phyloP scores from a whole-genome alignment of 768 basidiomycete species.

The Pholiota conissans region DNA sequence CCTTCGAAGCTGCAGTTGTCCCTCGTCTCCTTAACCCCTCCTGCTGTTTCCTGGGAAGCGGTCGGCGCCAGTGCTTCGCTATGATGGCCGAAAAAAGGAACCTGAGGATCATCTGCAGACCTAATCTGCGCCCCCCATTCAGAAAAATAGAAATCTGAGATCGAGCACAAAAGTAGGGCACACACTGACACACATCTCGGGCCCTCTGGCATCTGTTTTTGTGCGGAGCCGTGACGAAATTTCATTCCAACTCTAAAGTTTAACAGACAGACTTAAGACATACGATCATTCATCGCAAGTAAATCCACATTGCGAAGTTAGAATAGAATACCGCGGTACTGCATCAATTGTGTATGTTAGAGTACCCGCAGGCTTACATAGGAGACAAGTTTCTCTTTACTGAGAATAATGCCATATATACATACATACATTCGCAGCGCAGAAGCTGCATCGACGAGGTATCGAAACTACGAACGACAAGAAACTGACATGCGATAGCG shows the following conservation, averaged over 20 bases:
- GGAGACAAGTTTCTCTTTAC: too few species aligned
- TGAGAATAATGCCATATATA: too few species aligned
- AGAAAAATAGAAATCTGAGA: background rate
- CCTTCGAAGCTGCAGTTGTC: background rate
- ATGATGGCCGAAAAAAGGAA: background rate
- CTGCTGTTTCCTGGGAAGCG: background rate
- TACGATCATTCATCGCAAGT: too few species aligned
- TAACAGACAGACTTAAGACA: background rate
- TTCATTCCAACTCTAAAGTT: conserved; percentile 4
- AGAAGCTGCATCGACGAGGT: background rate
- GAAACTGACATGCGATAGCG: background rate
- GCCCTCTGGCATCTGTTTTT: background rate
- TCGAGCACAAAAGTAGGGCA: background rate
- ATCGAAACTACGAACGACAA: background rate
- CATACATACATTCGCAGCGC: background rate
- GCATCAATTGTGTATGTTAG: too few species aligned
- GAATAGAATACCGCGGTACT: too few species aligned
- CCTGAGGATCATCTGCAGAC: background rate
- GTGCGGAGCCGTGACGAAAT: background rate
- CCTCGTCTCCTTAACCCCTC: background rate
- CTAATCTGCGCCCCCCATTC: background rate
- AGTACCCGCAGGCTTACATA: too few species aligned
- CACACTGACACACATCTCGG: background rate
- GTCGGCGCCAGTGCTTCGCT: background rate
- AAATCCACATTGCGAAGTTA: too few species aligned